A percentile compares a stretch with the other conserved stretches of the same genome.
These are phyloP conservation scores for Emmonsiellopsis sp. DNA, from an alignment of 2,329 filamentous ascomycete species.

Conservation along the genomic window DNA sequence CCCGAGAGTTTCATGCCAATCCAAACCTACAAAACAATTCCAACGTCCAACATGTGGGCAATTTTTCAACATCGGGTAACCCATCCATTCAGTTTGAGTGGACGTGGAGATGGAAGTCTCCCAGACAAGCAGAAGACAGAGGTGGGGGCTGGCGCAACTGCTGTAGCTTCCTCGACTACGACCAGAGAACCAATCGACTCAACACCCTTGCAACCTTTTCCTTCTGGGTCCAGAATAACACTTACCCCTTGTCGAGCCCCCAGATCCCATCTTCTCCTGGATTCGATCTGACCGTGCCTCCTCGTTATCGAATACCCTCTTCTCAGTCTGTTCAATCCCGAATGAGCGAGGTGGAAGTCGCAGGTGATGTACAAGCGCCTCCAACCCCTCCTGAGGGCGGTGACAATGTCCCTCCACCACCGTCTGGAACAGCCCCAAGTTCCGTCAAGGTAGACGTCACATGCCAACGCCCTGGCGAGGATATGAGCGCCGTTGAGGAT, in stretches of 20 bases:
- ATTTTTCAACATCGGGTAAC: constrained; percentile 76
- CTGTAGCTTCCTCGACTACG: constrained; percentile 97
- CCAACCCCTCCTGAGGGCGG: constrained; percentile 8
- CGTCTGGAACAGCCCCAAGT: constrained; percentile 17
- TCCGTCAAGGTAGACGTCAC: constrained; percentile 76
- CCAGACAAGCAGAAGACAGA: constrained; percentile 69
- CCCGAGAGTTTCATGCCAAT: constrained; percentile 90
- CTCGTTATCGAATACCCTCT: constrained; percentile 74
- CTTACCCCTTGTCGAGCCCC: constrained; percentile 36
- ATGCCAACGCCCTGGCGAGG: constrained; percentile 75
- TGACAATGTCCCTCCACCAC: constrained; percentile 17
- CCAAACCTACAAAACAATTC: constrained; percentile 96
- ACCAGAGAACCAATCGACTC: constrained; percentile 80
- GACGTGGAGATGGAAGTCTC: constrained; percentile 95
- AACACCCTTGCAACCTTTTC: constrained; percentile 86
- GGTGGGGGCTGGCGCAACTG: constrained; percentile 91
- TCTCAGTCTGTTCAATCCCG: constrained; percentile 78
- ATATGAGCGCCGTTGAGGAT: constrained; percentile 77
- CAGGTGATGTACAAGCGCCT: constrained; percentile 24
- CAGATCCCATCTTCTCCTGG: constrained; percentile 57
- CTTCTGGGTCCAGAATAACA: constrained; percentile 77
- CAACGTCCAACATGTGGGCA: constrained; percentile 91
- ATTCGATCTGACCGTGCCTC: constrained; percentile 64
- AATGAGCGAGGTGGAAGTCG: constrained; percentile 59
- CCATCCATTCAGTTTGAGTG: constrained; percentile 83